Percentiles rank a stretch among this genome's conserved stretches.
Evolutionary conservation across 2,329 filamentous ascomycete species (phyloP).

Genomic region (Fusarium oxysporum): DNA sequence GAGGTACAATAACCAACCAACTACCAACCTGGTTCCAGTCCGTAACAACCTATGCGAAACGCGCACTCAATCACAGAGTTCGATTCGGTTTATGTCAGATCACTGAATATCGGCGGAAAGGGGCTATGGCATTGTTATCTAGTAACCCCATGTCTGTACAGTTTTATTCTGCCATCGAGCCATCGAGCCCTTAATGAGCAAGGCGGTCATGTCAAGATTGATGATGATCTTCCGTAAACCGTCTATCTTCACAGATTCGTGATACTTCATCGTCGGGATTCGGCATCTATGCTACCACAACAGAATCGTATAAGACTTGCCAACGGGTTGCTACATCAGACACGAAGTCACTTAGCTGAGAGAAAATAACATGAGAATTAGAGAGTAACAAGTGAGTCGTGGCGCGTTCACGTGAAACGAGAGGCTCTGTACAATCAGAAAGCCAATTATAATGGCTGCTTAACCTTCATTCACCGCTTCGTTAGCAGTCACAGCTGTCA

Average conservation of each 20-base stretch:
- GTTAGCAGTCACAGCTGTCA: background rate
- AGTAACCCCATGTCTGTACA: background rate
- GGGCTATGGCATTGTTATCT: background rate
- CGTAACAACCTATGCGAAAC: background rate
- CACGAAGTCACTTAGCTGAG: background rate
- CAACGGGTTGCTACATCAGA: background rate
- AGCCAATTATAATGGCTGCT: background rate
- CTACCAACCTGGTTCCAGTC: background rate
- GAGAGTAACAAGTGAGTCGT: background rate
- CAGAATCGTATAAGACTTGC: background rate
- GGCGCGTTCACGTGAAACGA: background rate
- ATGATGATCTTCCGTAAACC: background rate
- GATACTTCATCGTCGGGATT: background rate
- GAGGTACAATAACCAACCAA: background rate
- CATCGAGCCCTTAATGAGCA: background rate
- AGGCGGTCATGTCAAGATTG: background rate
- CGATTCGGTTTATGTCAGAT: background rate
- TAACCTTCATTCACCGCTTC: constrained; percentile 23
- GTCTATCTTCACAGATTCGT: background rate
- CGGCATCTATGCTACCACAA: background rate
- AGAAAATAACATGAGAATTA: background rate
- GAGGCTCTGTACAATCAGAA: constrained; percentile 1
- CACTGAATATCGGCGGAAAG: background rate
- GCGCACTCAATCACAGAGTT: background rate
- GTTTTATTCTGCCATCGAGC: background rate